Evolutionary conservation across 805 yeast genomes (phyloP).

Genomic region (Lipomyces kockii): DNA sequence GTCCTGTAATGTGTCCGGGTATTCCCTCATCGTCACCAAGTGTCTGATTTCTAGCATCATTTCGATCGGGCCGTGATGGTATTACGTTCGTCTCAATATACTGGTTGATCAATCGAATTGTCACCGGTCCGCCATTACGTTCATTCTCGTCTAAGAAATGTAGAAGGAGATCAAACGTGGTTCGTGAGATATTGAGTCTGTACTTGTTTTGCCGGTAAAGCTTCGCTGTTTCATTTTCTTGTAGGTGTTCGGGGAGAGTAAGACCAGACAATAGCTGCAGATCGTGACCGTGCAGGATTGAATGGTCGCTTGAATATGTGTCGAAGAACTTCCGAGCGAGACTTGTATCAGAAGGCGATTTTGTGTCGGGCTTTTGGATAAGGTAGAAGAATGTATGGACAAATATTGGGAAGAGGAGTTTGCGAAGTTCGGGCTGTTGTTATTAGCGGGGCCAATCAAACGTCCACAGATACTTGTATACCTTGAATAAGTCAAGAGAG

Average conservation of each 20-base stretch:
- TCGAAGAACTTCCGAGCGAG: constrained; percentile 76
- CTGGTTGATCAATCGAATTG: constrained; percentile 85
- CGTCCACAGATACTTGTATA: constrained; percentile 3
- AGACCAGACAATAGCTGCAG: constrained; percentile 72
- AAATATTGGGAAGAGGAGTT: constrained; percentile 89
- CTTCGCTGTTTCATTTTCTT: constrained; percentile 80
- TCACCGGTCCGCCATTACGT: constrained; percentile 84
- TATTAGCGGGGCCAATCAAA: constrained; percentile 38
- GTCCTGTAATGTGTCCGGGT: constrained; percentile 45
- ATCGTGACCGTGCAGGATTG: constrained; percentile 76
- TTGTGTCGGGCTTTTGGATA: constrained; percentile 62
- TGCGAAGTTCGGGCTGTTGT: constrained; percentile 68
- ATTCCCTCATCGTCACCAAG: constrained; percentile 53
- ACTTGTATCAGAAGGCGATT: constrained; percentile 6
- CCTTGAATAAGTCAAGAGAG: constrained; percentile 81
- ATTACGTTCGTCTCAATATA: constrained; percentile 57
- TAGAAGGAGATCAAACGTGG: constrained; percentile 80
- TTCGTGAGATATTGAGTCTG: constrained; percentile 73
- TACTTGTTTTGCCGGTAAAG: constrained; percentile 76
- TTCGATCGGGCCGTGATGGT: constrained; percentile 45
- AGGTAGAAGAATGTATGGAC: constrained; percentile 85
- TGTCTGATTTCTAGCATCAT: constrained; percentile 55
- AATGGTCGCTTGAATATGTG: constrained; percentile 72
- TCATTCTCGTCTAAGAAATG: constrained; percentile 91
- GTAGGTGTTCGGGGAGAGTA: constrained; percentile 76